These are phyloP conservation scores for Metschnikowia arizonensis DNA, from an alignment of 805 yeast species.

Conservation along the genomic window DNA sequence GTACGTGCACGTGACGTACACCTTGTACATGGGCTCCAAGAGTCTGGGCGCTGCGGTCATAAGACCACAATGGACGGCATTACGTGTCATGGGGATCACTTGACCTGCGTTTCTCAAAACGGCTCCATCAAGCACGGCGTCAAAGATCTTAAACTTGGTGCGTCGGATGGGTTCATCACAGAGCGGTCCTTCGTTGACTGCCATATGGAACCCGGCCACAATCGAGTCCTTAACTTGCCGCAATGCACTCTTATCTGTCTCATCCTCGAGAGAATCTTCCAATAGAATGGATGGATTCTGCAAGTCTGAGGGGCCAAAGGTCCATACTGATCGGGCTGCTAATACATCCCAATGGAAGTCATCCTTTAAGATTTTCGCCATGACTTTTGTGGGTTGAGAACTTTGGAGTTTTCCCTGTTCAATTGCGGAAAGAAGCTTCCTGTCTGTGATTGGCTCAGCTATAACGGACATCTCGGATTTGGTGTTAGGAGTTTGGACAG, in stretches of 20 bases:
- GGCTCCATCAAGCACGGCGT: conserved; percentile 47
- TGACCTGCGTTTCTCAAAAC: conserved; percentile 58
- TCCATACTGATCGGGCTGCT: conserved; percentile 79
- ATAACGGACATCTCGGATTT: conserved; percentile 59
- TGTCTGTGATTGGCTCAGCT: conserved; percentile 66
- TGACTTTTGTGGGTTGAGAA: conserved; percentile 33
- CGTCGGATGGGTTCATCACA: conserved; percentile 77
- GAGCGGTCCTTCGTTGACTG: conserved; percentile 83
- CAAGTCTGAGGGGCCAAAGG: conserved; percentile 56
- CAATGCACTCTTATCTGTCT: conserved; percentile 55
- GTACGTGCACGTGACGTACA: conserved; percentile 53
- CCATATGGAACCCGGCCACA: conserved; percentile 80
- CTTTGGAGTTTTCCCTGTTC: conserved; percentile 44
- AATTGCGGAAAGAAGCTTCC: conserved; percentile 50
- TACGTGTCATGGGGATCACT: conserved; percentile 73
- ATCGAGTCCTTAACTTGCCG: conserved; percentile 49
- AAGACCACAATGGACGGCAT: conserved; percentile 79
- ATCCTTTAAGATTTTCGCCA: conserved; percentile 53
- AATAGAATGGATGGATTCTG: conserved; percentile 48
- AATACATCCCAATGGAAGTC: conserved; percentile 77
- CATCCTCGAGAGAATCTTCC: conserved; percentile 72
- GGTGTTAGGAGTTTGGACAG: conserved; percentile 53
- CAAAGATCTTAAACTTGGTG: conserved; percentile 67
- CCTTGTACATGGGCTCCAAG: conserved; percentile 74
- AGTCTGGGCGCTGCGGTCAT: conserved; percentile 74